Conservation (phyloP, 305 asterid genomes). For the Euphrasia arctica region DNA sequence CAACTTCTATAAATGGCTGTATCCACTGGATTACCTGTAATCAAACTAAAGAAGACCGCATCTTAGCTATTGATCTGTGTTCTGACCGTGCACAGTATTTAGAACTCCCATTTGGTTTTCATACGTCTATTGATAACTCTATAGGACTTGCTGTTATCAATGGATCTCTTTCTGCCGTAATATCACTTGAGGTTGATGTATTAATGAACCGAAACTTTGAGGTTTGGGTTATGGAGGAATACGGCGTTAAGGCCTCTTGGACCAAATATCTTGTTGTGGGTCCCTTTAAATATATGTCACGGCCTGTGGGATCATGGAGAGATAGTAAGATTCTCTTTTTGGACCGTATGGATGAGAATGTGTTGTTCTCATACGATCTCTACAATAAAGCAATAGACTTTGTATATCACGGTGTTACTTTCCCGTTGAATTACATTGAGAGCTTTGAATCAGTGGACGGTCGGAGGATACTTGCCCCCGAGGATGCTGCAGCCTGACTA, state of each 20-base stretch:
- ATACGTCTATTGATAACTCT: not conserved
- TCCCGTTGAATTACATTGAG: not conserved
- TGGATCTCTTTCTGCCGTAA: not conserved
- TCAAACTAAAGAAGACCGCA: not conserved
- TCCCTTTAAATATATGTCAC: not conserved
- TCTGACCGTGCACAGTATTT: not conserved
- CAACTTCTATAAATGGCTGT: conserved; percentile 4
- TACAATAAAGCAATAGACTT: not conserved
- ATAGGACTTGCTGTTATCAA: conserved; percentile 3
- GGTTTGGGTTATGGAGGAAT: not conserved
- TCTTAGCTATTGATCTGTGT: conserved; percentile 2
- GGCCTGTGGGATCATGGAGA: not conserved
- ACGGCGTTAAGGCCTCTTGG: conserved; percentile 1
- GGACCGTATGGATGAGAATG: not conserved
- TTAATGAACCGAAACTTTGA: not conserved
- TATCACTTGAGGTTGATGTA: not conserved
- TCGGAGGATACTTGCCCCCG: not conserved
- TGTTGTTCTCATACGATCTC: not conserved
- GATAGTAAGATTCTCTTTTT: not conserved
- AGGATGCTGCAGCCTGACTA: no score
- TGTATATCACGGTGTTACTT: not conserved
- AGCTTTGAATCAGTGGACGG: not conserved
- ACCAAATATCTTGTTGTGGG: not conserved
- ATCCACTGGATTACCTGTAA: conserved; percentile 1
- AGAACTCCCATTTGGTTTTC: not conserved